A percentile compares a stretch with the other conserved stretches of the same genome.
phyloP scores from a whole-genome alignment of 768 basidiomycete genomes.

The Strobilomyces dryophilus region DNA sequence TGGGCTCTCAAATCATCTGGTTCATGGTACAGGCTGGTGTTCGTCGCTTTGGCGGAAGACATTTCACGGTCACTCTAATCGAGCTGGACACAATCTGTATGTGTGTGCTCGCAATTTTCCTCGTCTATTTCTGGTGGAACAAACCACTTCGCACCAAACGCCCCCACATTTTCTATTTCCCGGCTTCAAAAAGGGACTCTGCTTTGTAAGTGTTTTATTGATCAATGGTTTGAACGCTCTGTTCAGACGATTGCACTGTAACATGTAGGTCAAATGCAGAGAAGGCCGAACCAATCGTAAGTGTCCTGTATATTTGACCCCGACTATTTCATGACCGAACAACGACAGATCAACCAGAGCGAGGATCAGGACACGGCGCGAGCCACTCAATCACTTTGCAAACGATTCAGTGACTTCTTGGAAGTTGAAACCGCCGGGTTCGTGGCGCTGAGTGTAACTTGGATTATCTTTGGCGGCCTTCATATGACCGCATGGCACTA shows the following conservation, averaged over 20 bases:
- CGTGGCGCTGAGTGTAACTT: not conserved
- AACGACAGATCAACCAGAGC: not conserved
- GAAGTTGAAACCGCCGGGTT: not conserved
- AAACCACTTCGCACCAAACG: not conserved
- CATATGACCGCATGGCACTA: not conserved
- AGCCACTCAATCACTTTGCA: not conserved
- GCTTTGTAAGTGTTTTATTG: not conserved
- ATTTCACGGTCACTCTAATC: not conserved
- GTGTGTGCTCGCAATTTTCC: not conserved
- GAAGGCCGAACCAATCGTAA: not conserved
- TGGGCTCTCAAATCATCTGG: not conserved
- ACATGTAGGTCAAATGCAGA: not conserved
- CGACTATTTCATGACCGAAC: not conserved
- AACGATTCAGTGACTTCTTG: not conserved
- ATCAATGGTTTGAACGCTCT: not conserved
- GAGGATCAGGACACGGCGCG: not conserved
- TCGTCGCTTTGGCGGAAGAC: not conserved
- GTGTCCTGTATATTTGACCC: not conserved
- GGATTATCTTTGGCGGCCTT: not conserved
- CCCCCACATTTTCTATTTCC: not conserved
- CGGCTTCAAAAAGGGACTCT: not conserved
- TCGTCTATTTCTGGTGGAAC: constrained; percentile 1
- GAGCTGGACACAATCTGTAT: constrained; percentile 6
- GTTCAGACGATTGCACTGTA: not conserved
- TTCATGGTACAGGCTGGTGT: not conserved